Base-by-base conservation (phyloP, 192 early-diverging fungal species). In the Glomus cerebriforme region DNA sequence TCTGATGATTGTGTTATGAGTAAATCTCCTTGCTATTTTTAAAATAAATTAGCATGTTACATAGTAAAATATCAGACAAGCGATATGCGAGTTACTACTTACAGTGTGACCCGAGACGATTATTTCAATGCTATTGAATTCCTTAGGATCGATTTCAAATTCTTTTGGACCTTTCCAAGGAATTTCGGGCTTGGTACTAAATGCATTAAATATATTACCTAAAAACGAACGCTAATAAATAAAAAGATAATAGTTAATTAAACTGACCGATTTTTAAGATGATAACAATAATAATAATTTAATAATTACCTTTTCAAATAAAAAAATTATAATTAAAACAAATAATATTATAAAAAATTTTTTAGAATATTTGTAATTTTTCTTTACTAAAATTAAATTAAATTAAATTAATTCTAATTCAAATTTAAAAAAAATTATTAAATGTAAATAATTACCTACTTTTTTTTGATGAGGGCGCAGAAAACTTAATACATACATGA, bases 111-210 rank as follows among this genome's bases (percentile, higher is more conserved):
- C 67, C 2, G 27, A 29, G 0, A 69, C 22, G 9, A 34, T 35
- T 19, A 69, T 3, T 37, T 69, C 31, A 24, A 69, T 1, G 22
- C 39, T 69, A 7, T 37, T 69, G 13, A 35, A 69, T 31, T n/a
- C 35, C 0, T 69, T n/a, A n/a, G 67, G 35, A 22, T 69, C 34
- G 67, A 69, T 22, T 37, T 15, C 35, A 37, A 43, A 69, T 9
- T 31, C 22, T n/a, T 31, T 69, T 69, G 13, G 67, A 37, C 67
- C 67, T 22, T 69, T 39, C 67, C 67, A 69, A 5, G 67, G 67
- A 69, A 69, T 19, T 6, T 69, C 8, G 2, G 67, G 67, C 39
- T 54, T 19, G 5, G 17, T 6, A 19, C 4, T 17, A 54, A 54
- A 54, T n/a, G n/a, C n/a, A n/a, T n/a, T n/a, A 17, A 19, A 22